These are phyloP conservation scores for Metschnikowia koreensis DNA, from an alignment of 805 yeast genomes.

Conservation along the genomic window DNA sequence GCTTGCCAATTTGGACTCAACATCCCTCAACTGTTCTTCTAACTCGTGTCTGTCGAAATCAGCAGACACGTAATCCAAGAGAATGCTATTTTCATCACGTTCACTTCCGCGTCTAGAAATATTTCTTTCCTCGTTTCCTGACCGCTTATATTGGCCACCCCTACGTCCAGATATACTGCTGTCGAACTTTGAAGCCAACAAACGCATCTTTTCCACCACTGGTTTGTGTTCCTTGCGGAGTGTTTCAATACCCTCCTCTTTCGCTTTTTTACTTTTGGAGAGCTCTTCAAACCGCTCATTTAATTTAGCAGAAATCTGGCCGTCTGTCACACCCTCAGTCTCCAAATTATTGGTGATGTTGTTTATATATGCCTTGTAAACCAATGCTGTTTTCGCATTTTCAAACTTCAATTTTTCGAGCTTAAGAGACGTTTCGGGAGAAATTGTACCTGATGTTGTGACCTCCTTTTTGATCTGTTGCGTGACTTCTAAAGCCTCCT, in stretches of 20 bases:
- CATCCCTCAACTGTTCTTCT: constrained; percentile 19
- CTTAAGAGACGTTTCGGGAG: constrained; percentile 15
- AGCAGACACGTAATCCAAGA: constrained; percentile 4
- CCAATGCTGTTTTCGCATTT: constrained; percentile 26
- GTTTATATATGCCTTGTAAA: constrained; percentile 27
- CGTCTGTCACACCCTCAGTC: constrained; percentile 11
- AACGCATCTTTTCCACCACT: constrained; percentile 32
- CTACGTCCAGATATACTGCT: constrained; percentile 15
- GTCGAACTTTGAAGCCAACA: constrained; percentile 24
- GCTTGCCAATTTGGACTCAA: constrained; percentile 16
- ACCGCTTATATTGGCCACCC: neutral
- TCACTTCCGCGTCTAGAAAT: constrained; percentile 5
- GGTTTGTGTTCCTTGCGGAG: constrained; percentile 35
- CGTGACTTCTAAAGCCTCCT: constrained; percentile 21
- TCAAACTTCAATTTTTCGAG: constrained; percentile 27
- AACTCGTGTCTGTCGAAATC: constrained; percentile 24
- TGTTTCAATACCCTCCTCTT: constrained; percentile 23
- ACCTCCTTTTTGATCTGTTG: constrained; percentile 13
- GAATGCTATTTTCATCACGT: constrained; percentile 3
- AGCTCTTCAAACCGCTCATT: constrained; percentile 23
- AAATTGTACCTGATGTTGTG: constrained; percentile 5
- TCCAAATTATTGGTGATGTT: constrained; percentile 22
- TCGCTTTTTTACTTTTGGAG: constrained; percentile 11
- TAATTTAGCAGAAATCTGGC: constrained; percentile 21
- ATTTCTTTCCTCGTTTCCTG: neutral